A percentile compares a stretch with the other conserved stretches of the same genome.
Conservation (phyloP, 2,329 filamentous ascomycete species). For the Nemania abortiva region DNA sequence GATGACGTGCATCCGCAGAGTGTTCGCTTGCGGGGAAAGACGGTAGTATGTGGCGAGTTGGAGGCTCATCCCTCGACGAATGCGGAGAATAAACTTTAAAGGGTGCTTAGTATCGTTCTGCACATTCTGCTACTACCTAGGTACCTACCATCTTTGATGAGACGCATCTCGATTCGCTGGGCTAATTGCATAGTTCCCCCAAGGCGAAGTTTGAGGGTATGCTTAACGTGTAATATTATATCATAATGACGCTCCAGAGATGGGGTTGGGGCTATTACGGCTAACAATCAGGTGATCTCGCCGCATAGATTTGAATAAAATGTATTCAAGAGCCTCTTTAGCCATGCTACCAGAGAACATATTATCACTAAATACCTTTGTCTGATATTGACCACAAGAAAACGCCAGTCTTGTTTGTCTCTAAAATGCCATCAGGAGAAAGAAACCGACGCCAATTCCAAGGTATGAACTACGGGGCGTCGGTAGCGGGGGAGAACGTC, state of each 20-base stretch:
- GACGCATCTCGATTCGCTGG: slow-evolving; percentile 14
- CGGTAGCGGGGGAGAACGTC: slow-evolving; percentile 24
- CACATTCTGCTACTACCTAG: background rate
- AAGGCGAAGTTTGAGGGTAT: background rate
- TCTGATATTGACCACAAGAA: background rate
- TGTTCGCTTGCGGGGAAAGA: slow-evolving; percentile 12
- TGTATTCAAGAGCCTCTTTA: no score
- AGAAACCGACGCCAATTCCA: background rate
- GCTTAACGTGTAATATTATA: slow-evolving; percentile 9
- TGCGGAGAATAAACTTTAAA: slow-evolving; percentile 14
- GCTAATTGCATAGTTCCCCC: background rate
- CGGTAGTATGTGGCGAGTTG: slow-evolving; percentile 14
- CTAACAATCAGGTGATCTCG: slow-evolving; percentile 5
- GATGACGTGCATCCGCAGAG: slow-evolving; percentile 11
- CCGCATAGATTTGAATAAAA: background rate
- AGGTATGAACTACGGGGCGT: slow-evolving; percentile 34
- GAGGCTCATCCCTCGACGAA: background rate
- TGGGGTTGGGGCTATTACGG: background rate
- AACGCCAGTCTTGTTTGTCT: background rate
- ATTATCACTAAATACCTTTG: background rate
- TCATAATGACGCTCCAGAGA: slow-evolving; percentile 31
- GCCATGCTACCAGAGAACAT: background rate
- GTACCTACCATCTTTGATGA: background rate
- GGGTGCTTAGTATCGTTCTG: no score
- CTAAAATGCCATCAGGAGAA: slow-evolving; percentile 28